Base-by-base conservation (phyloP, 345 rosid genomes). In the Passiflora organensis region DNA sequence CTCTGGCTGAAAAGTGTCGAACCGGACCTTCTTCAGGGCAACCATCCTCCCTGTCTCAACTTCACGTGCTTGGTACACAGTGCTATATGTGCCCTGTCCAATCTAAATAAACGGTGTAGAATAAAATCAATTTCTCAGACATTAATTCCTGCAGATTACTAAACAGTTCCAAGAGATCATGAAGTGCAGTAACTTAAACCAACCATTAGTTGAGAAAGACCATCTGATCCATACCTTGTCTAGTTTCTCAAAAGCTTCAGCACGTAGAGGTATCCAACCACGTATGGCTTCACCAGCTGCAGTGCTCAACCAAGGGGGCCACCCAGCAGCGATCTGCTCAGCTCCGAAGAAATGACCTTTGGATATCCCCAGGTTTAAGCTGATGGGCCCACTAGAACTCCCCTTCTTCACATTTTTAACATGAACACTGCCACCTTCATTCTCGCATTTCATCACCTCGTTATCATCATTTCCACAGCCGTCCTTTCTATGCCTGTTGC, bases 81-180 rank as follows among this genome's bases (percentile, higher is more conserved):
- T 86, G 73, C 95, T 86, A 64, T 86, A 86, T 46, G 95, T 86
- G 12, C 95, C 95, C 78, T 86, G 95, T 73, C 95, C 95, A 66
- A 86, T 80, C 95, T 86, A 68, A 20, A 51, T n/a, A 4, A 25
- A 75, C 15, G 32, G 51, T 23, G 64, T 36, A 25, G 8, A 28
- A 53, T 6, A 56, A 41, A 59, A 50, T 18, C 56, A 51, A 55
- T 15, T 44, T 17, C 45, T 6, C 6, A 51, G 25, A 19, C 39
- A 56, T 51, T 39, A 39, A 13, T 10, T 10, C 43, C 5, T 10
- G 43, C n/a, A 39, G 12, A 10, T 39, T 10, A 39, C n/a, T n/a
- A n/a, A n/a, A n/a, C n/a, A n/a, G n/a, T n/a, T n/a, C n/a, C n/a
- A n/a, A n/a, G n/a, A n/a, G n/a, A n/a, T n/a, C n/a, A n/a, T n/a